Evolutionary conservation across 2,329 filamentous ascomycete genomes (phyloP), one percentile per base, ranked within the genome.

Genomic region (Chrysosporium keratinophilum): DNA sequence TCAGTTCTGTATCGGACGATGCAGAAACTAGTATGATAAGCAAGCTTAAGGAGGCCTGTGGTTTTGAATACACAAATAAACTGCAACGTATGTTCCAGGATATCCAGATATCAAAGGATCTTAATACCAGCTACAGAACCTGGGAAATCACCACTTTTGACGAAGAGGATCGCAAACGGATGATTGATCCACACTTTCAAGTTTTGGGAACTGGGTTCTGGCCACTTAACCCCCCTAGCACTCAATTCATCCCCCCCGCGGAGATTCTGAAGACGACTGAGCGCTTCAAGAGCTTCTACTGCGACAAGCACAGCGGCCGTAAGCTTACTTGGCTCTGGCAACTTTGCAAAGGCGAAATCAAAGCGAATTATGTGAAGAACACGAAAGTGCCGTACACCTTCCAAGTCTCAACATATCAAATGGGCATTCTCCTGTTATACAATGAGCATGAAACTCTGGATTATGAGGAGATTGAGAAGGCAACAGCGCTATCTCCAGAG

Each of bases 31-130:
- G 88, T 74, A 98, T 98, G 93, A 98, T 98, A 70, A 90, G 87
- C 75, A 98, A 97, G 74, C 78, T 98, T 61, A 98, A 98, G 76
- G 93, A 98, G 67, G 91, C 93, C 0, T 97, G 93, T 66, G 93
- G 93, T 64, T 98, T 96, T 62, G 93, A 98, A 70, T 98, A 98
- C 73, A 98, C 93, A 62, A 98, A 97, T 78, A 97, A 97, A 75
- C 80, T 98, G 44, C 91, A 97, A 74, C 88, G 94, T 66, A 98
- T 98, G 93, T 98, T 97, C 80, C 91, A 97, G 69, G 93, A 98
- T 67, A 96, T 98, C 77, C 93, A 98, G 69, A 95, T 95, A 49
- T 97, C 91, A 59, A 96, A 96, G 73, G 93, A 98, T 71, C 79
- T 98, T 45, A 98, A 98, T 70, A 80, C 81, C 46, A 84, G 85